Conservation (phyloP, 345 rosid genomes). For the Barbarea vulgaris region DNA sequence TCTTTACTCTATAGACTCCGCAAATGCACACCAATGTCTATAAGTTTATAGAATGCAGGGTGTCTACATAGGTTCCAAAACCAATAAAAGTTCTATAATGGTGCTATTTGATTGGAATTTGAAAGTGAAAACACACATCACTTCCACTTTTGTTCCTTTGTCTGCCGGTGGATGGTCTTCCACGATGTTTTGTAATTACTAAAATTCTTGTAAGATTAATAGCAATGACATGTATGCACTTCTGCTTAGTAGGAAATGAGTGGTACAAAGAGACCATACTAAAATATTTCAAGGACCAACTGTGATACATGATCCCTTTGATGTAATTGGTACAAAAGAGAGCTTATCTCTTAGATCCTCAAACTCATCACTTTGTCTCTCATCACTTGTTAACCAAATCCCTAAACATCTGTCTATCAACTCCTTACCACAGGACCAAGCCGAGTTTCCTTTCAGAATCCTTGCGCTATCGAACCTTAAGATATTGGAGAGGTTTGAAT, state of each 20-base stretch:
- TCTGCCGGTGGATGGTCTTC: too few relatives aligned
- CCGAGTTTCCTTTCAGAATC: conserved; percentile 50
- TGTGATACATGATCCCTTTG: conserved; percentile 37
- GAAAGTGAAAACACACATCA: too few relatives aligned
- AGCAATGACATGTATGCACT: neutral
- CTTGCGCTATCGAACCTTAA: conserved; percentile 55
- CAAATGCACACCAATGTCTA: too few relatives aligned
- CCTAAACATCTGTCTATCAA: conserved; percentile 62
- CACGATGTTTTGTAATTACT: neutral
- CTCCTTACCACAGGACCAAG: conserved; percentile 53
- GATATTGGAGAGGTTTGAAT: conserved; percentile 57
- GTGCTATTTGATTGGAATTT: too few relatives aligned
- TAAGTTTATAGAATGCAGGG: too few relatives aligned
- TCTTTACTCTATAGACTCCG: too few relatives aligned
- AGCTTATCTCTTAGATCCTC: conserved; percentile 63
- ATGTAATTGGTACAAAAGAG: conserved; percentile 44
- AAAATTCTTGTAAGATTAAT: neutral
- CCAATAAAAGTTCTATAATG: too few relatives aligned
- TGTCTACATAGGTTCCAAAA: too few relatives aligned
- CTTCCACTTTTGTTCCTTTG: too few relatives aligned
- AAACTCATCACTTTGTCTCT: conserved; percentile 59
- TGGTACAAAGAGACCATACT: neutral
- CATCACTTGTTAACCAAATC: conserved; percentile 68
- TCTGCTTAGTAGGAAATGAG: neutral
- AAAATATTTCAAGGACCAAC: conserved; percentile 29